Conservation (phyloP, 768 basidiomycete species). For the Xerocomus spinulosus region DNA sequence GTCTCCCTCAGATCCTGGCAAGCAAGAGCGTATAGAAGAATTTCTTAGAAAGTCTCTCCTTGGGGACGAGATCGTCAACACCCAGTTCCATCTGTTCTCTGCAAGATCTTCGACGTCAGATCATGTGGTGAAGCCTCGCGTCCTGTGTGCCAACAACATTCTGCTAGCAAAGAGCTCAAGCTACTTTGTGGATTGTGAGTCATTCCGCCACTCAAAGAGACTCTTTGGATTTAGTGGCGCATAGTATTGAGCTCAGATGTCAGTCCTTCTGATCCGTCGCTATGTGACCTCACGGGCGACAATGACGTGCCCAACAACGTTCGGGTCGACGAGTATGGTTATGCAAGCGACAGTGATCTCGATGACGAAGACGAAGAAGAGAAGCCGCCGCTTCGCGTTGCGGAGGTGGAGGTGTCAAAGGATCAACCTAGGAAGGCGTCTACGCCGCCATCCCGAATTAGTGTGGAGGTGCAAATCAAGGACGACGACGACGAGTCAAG, state of each 20-base stretch:
- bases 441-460: not conserved
- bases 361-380: conserved; percentile 28
- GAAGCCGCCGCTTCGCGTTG: not conserved
- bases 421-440: not conserved
- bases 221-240: not conserved
- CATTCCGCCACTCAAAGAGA: too few relatives aligned
- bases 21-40: conserved; percentile 14
- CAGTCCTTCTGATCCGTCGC: conserved; percentile 3
- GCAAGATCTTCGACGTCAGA: conserved; percentile 2
- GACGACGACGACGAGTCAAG: conserved; percentile 10
- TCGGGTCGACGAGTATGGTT: conserved; percentile 23
- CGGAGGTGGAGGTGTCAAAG: not conserved
- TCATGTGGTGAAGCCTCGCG: conserved; percentile 14
- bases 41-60: conserved; percentile 24
- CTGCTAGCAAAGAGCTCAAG: conserved; percentile 22
- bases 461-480: not conserved
- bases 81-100: conserved; percentile 30
- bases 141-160: conserved; percentile 27
- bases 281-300: conserved; percentile 11
- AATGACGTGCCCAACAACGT: conserved; percentile 4
- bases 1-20: conserved; percentile 4
- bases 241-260: conserved; percentile 13
- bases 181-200: conserved; percentile 27
- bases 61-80: conserved; percentile 27
- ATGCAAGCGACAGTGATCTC: conserved; percentile 32